Percentiles rank a stretch among this genome's conserved stretches.
Conservation (phyloP, 805 yeast species). For the Blastobotrys chiropterorum region DNA sequence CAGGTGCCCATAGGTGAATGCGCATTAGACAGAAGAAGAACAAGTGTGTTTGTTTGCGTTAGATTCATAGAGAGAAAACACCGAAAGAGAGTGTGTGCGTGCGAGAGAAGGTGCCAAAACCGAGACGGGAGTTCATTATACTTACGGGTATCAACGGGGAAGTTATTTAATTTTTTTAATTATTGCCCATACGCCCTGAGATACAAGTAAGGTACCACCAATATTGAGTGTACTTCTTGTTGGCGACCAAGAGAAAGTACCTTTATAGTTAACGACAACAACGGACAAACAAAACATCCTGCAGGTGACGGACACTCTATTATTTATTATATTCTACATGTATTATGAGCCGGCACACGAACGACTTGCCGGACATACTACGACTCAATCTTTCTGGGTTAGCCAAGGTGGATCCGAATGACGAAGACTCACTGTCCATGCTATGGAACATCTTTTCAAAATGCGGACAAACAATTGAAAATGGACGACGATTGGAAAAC, state of each 20-base stretch:
- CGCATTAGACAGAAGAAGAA: not conserved
- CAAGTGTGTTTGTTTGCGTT: not conserved
- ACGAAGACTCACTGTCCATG: conserved; percentile 22
- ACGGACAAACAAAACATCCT: not conserved
- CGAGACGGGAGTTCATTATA: not conserved
- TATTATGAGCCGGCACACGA: not conserved
- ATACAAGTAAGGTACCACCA: no score
- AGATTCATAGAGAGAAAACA: not conserved
- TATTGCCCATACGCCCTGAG: no score
- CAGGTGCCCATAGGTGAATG: not conserved
- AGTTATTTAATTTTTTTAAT: no score
- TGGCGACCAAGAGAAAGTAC: no score
- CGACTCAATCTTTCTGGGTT: not conserved
- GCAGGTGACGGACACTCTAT: not conserved
- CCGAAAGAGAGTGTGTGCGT: not conserved
- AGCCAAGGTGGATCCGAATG: conserved; percentile 21
- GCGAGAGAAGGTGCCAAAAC: not conserved
- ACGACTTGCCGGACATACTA: not conserved
- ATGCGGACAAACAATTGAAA: conserved; percentile 31
- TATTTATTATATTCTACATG: not conserved
- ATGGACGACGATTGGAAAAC: conserved; percentile 35
- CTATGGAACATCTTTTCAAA: conserved; percentile 33
- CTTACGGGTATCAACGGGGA: not conserved
- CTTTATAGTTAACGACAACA: no score
- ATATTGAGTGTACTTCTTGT: no score